phyloP scores from a whole-genome alignment of 2,329 filamentous ascomycete species.

The Byssoonygena ceratinophila region DNA sequence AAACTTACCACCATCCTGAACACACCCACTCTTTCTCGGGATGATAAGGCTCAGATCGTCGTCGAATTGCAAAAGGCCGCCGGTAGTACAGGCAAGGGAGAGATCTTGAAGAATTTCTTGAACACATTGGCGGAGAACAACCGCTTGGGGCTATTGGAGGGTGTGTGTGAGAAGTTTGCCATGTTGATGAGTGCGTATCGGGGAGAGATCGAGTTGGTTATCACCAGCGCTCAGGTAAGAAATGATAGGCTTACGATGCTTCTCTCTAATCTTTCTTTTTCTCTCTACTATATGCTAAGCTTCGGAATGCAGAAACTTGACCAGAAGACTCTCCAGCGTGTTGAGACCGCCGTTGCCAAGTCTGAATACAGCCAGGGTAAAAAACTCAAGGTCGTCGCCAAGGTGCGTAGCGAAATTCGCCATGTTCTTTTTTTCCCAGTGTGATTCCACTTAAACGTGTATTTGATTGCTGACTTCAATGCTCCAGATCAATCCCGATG shows the following conservation, averaged over 20 bases:
- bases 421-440: not conserved
- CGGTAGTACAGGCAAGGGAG: constrained; percentile 56
- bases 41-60: constrained; percentile 79
- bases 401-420: constrained; percentile 44
- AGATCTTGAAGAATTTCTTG: constrained; percentile 91
- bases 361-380: constrained; percentile 82
- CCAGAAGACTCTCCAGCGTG: constrained; percentile 68
- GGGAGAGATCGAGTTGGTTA: constrained; percentile 85
- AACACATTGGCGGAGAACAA: constrained; percentile 89
- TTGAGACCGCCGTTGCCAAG: constrained; percentile 82
- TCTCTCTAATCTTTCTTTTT: not conserved
- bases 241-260: too few relatives aligned
- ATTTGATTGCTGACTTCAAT: constrained; percentile 4
- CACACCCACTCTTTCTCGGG: constrained; percentile 64
- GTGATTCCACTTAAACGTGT: not conserved
- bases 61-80: constrained; percentile 78
- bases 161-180: constrained; percentile 76
- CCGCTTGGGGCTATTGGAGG: constrained; percentile 69
- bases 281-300: not conserved
- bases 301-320: constrained; percentile 59
- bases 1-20: constrained; percentile 68
- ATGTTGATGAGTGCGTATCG: constrained; percentile 77
- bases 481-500: constrained; percentile 75
- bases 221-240: constrained; percentile 80
- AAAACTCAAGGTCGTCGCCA: constrained; percentile 95